Base-by-base conservation (phyloP, 1,284 basidiomycete genomes). In the Cryptococcus maquisensis region DNA sequence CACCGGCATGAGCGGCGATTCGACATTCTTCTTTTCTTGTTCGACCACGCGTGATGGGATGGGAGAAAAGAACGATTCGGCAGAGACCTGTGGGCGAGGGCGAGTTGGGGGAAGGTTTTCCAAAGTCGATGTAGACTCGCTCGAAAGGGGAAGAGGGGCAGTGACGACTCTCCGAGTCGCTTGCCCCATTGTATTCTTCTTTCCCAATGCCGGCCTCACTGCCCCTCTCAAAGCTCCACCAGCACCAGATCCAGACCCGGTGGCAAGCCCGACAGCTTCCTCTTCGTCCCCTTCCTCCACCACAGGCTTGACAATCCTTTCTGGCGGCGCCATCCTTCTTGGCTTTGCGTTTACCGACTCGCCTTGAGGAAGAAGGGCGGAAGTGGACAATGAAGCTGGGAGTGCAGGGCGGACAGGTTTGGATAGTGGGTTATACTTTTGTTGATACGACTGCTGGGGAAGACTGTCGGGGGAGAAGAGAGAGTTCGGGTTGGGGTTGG, bases 91-190 rank as follows among this genome's bases (percentile, higher is more conserved):
- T 23, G 40, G 12, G n/a, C 10, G 20, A 12, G 40, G 18, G 5
- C 16, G 49, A 41, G 15, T 35, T 43, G 37, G 36, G 26, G 16
- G 41, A 18, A 26, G 18, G 18, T 32, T 15, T 12, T 45, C 32
- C 24, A 18, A 21, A 13, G 15, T 35, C 38, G 28, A n/a, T n/a
- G n/a, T n/a, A n/a, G n/a, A 40, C 21, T 20, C 43, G 43, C 32
- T 28, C 28, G 26, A 18, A 35, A 36, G 40, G 18, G 56, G 52
- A 10, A 20, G 37, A 28, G 67, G 66, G 38, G 65, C 66, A 36
- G 64, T 68, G 24, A 68, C 63, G 6, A 67, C 61, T 21, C 68
- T 51, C 32, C 66, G 51, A 36, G 63, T 60, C 10, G 68, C 65
- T 40, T 64, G 63, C 38, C 67, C 67, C n/a, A 69, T 43, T 8